Evolutionary conservation across 805 yeast species (phyloP).

Genomic region (Candida boleticola): DNA sequence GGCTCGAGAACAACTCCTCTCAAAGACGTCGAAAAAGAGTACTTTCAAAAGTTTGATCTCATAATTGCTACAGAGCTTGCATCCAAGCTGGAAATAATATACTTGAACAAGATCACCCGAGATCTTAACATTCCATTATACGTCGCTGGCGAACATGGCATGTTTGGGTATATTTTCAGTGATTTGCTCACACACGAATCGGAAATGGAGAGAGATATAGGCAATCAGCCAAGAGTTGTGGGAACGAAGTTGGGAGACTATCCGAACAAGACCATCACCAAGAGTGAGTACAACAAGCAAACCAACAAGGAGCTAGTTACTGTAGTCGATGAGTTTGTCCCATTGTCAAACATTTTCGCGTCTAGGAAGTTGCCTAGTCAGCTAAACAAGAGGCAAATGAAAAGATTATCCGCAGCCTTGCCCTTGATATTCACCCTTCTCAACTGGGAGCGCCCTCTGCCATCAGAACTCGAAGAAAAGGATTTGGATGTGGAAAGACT

Average conservation of each 20-base stretch:
- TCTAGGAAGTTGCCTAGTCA: slow-evolving; percentile 40
- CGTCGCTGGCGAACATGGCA: slow-evolving; percentile 67
- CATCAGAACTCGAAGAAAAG: slow-evolving; percentile 20
- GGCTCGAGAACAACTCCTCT: slow-evolving; percentile 36
- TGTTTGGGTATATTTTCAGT: slow-evolving; percentile 77
- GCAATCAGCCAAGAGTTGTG: slow-evolving; percentile 37
- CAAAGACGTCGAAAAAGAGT: slow-evolving; percentile 20
- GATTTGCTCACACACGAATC: slow-evolving; percentile 71
- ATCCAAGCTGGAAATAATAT: slow-evolving; percentile 34
- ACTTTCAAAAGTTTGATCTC: slow-evolving; percentile 58
- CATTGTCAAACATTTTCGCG: slow-evolving; percentile 31
- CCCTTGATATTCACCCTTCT: slow-evolving; percentile 62
- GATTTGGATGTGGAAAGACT: slow-evolving; percentile 26
- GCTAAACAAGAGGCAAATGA: slow-evolving; percentile 44
- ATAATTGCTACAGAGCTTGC: slow-evolving; percentile 71
- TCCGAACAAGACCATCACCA: slow-evolving; percentile 26
- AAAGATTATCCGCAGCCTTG: slow-evolving; percentile 51
- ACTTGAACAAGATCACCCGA: slow-evolving; percentile 59
- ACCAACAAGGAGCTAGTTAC: slow-evolving; percentile 43
- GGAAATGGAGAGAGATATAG: slow-evolving; percentile 49
- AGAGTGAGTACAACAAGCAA: slow-evolving; percentile 30
- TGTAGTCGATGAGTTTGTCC: slow-evolving; percentile 35
- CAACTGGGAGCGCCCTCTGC: slow-evolving; percentile 35
- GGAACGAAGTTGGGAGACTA: slow-evolving; percentile 51
- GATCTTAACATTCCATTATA: slow-evolving; percentile 61